phyloP scores from a whole-genome alignment of 768 basidiomycete genomes.

The Floccularia luteovirens region DNA sequence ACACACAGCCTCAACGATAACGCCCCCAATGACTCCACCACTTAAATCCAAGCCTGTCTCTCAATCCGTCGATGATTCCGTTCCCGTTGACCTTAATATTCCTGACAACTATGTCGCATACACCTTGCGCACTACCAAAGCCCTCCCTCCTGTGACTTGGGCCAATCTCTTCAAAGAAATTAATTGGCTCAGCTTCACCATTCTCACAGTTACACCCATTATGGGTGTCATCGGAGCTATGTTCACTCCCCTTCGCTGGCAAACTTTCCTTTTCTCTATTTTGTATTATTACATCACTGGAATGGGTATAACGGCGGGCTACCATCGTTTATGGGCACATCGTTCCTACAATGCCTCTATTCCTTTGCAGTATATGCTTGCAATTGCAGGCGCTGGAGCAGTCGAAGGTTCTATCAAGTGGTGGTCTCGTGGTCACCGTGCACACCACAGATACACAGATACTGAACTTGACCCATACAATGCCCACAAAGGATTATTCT shows the following conservation, averaged over 20 bases:
- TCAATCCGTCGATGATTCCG: slow-evolving; percentile 14
- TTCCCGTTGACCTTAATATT: slow-evolving; percentile 49
- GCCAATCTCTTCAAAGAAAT: slow-evolving; percentile 52
- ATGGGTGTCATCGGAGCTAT: slow-evolving; percentile 67
- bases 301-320: slow-evolving; percentile 88
- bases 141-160: slow-evolving; percentile 62
- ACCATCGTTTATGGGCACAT: slow-evolving; percentile 97
- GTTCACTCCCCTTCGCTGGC: slow-evolving; percentile 56
- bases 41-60: neutral
- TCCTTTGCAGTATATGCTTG: slow-evolving; percentile 80
- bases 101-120: slow-evolving; percentile 81
- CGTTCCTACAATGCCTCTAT: slow-evolving; percentile 88
- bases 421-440: slow-evolving; percentile 98
- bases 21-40: slow-evolving; percentile 5
- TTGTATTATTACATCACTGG: slow-evolving; percentile 44
- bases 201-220: slow-evolving; percentile 68
- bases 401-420: slow-evolving; percentile 97
- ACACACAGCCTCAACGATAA: neutral
- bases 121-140: slow-evolving; percentile 60
- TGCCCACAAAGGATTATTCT: slow-evolving; percentile 82
- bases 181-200: slow-evolving; percentile 69
- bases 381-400: slow-evolving; percentile 83
- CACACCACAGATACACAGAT: slow-evolving; percentile 95
- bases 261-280: slow-evolving; percentile 56
- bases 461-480: slow-evolving; percentile 96